phyloP scores from a whole-genome alignment of 2,329 filamentous ascomycete genomes.

The Peltaster fructicola region DNA sequence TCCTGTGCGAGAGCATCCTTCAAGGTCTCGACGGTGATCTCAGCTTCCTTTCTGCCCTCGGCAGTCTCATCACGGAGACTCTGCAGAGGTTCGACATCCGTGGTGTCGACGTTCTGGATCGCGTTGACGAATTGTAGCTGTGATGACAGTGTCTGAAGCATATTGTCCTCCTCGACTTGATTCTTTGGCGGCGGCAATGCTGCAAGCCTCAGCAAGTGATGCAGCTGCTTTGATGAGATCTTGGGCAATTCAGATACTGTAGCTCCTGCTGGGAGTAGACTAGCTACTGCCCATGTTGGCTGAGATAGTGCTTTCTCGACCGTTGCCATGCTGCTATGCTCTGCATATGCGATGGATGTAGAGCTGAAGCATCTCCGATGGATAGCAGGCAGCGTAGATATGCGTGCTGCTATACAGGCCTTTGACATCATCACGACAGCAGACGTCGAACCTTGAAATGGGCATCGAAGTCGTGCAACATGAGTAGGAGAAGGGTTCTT shows the following conservation, averaged over 20 bases:
- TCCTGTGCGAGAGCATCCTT: constrained; percentile 41
- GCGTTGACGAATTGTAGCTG: constrained; percentile 85
- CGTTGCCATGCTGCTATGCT: constrained; percentile 1
- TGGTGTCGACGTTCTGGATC: constrained; percentile 63
- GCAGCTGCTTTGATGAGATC: constrained; percentile 51
- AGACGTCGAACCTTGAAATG: too few relatives aligned
- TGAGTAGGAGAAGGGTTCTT: too few relatives aligned
- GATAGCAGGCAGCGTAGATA: too few relatives aligned
- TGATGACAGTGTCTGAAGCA: constrained; percentile 58
- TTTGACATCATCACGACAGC: too few relatives aligned
- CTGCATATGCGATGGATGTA: too few relatives aligned
- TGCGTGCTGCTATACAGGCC: too few relatives aligned
- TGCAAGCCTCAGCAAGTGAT: constrained; percentile 74
- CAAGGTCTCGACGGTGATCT: constrained; percentile 41
- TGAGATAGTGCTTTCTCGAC: constrained; percentile 36
- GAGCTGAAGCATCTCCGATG: too few relatives aligned
- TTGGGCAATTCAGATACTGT: constrained; percentile 15
- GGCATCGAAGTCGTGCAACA: too few relatives aligned
- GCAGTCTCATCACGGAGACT: constrained; percentile 67
- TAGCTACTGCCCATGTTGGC: constrained; percentile 70
- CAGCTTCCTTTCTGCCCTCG: constrained; percentile 35
- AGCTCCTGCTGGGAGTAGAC: constrained; percentile 42
- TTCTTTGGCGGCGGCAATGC: constrained; percentile 59
- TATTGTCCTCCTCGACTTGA: constrained; percentile 44
- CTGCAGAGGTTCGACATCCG: constrained; percentile 52